Base-by-base conservation (phyloP, 2,329 filamentous ascomycete species). In the Calonectria pseudoturangicola region DNA sequence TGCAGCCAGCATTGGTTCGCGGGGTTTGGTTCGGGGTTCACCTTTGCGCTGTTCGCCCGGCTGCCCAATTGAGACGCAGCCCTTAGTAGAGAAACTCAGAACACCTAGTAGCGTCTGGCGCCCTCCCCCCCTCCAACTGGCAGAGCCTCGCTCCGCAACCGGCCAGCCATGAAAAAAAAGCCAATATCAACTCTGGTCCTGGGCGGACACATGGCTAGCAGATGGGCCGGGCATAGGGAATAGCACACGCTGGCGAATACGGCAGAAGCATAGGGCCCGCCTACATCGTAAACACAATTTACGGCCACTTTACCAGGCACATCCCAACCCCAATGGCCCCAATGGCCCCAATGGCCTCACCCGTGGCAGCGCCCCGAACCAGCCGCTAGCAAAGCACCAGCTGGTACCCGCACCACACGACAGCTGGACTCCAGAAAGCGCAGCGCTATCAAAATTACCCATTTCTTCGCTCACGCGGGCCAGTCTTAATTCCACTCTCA, bases 401-500 rank as follows among this genome's bases (percentile, higher is more conserved):
- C 50, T 50, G 47, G 60, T 66, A 30, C 68, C 62, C 50, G 62
- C 62, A 30, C 62, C 65, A 39, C 65, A 67, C 28, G 69, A 45
- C 45, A 47, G 41, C 41, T 66, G 58, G 65, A 54, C 39, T 54
- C 39, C 33, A 60, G 54, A 60, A 60, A 50, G 51, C 30, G 54
- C 66, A 58, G 64, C 69, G 65, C 70, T 71, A 71, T 71, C 65
- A 67, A 68, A 71, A 68, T 64, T 66, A 58, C 74, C 74, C 71
- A 74, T 73, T 68, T 65, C 60, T 71, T 73, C 73, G 68, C 73
- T 76, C 75, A 72, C 73, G 64, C 70, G 64, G 69, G 60, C 68
- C 72, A 73, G 51, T 60, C 68, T 41, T 58, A 76, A 78, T 74
- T 71, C 76, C 54, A 69, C 72, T 65, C 70, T 70, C 75, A 54